Base-by-base conservation (phyloP, 2,329 filamentous ascomycete species). In the Sphaerulina populicola region DNA sequence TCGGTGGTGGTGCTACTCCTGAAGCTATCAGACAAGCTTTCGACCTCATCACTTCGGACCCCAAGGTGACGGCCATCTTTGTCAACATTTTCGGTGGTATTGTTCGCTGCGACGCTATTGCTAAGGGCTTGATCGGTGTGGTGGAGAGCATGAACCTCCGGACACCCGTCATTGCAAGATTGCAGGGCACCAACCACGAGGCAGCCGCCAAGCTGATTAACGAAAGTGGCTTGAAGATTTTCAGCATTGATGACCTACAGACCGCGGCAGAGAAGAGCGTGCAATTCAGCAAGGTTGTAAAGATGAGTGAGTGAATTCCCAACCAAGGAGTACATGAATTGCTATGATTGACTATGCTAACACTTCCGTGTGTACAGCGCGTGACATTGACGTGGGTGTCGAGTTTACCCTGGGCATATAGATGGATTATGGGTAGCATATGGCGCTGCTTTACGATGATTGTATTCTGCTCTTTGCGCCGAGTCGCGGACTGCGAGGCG, bases 71-170 rank as follows among this genome's bases (percentile, higher is more conserved):
- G 46, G 93, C 93, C 66, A 93, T 98, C 76, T 98, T 98, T 65
- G 93, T 98, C 77, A 98, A 98, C 82, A 98, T 98, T 73, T 98
- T 98, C 69, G 93, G 93, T 70, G 93, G 93, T 56, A 98, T 98
- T 64, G 93, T 98, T 63, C 83, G 93, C 66, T 98, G 93, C 71
- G 93, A 98, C 71, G 89, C 88, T 67, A 98, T 98, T 69, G 93
- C 93, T 61, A 86, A 90, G 73, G 93, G 93, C 68, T 79, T 98
- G 64, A 94, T 98, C 77, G 85, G 88, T 70, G 94, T 95, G 52
- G 93, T 93, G 57, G 81, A 95, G 77, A 82, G 82, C 66, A 90
- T 98, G 79, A 90, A 95, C 78, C 82, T 98, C 66, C 86, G 93
- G 74, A 93, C 93, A 61, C 93, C 93, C 65, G 94, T 98, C 71